These are phyloP conservation scores for Grigorovia humatica DNA, from an alignment of 805 yeast genomes.

Conservation along the genomic window DNA sequence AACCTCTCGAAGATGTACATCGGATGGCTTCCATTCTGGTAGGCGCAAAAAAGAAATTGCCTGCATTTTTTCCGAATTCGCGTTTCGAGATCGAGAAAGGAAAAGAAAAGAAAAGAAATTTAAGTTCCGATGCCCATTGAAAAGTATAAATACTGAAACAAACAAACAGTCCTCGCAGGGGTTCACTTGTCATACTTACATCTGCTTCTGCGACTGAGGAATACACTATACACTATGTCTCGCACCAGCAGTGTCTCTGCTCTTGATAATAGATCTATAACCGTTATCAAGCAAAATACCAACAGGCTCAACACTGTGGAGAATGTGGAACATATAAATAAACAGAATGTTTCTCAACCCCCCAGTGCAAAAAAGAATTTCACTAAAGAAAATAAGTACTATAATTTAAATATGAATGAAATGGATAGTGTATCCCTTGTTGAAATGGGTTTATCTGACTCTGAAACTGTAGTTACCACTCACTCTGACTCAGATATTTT, in stretches of 20 bases:
- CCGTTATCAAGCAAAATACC: neutral
- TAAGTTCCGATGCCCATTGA: neutral
- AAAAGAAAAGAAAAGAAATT: neutral
- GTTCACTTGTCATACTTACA: neutral
- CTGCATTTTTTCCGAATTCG: neutral
- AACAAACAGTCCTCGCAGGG: neutral
- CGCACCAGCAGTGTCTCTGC: neutral
- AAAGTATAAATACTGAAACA: neutral
- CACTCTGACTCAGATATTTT: slow-evolving; percentile 14
- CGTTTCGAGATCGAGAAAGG: neutral
- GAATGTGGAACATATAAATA: neutral
- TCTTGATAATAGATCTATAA: neutral
- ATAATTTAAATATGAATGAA: slow-evolving; percentile 1
- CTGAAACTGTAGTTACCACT: slow-evolving; percentile 4
- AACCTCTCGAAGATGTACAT: slow-evolving; percentile 78
- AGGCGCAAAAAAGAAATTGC: slow-evolving; percentile 3
- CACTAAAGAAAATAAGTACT: neutral
- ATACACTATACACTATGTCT: neutral
- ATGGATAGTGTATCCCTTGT: slow-evolving; percentile 7
- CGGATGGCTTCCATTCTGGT: slow-evolving; percentile 83
- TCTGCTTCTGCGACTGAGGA: neutral
- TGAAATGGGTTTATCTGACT: slow-evolving; percentile 5
- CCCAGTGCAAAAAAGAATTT: slow-evolving; percentile 1
- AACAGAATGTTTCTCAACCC: neutral
- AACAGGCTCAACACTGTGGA: neutral